A percentile compares a stretch with the other conserved stretches of the same genome.
These are phyloP conservation scores for Lepidium didymum DNA, from an alignment of 345 rosid genomes.

Conservation along the genomic window DNA sequence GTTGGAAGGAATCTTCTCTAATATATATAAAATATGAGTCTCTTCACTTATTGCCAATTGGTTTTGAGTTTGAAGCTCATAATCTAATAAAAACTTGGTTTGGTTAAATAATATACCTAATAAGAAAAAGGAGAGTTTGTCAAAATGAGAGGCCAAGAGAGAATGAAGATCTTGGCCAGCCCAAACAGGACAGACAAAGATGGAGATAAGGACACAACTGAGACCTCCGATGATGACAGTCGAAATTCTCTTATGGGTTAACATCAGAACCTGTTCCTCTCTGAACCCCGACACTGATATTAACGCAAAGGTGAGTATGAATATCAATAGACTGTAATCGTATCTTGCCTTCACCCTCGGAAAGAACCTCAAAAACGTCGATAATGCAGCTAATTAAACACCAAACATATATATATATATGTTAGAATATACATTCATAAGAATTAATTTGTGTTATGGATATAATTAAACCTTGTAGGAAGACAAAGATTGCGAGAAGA, in stretches of 20 bases:
- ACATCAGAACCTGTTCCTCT: constrained; percentile 40
- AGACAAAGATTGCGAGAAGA: constrained; percentile 59
- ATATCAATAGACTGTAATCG: constrained; percentile 67
- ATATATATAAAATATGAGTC: too few relatives aligned
- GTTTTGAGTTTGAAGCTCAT: too few relatives aligned
- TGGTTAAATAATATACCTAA: constrained; percentile 37
- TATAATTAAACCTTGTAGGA: constrained; percentile 43
- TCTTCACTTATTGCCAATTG: too few relatives aligned
- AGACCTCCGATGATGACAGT: constrained; percentile 62
- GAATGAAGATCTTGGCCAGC: constrained; percentile 60
- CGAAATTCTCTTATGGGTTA: constrained; percentile 51
- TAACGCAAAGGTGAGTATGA: constrained; percentile 68
- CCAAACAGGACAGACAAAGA: constrained; percentile 62
- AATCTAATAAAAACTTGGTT: too few relatives aligned
- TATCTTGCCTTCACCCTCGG: constrained; percentile 78
- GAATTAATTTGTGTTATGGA: neutral
- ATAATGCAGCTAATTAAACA: constrained; percentile 40
- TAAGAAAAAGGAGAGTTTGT: constrained; percentile 48
- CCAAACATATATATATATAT: too few relatives aligned
- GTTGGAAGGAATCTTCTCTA: too few relatives aligned
- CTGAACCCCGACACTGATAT: constrained; percentile 66
- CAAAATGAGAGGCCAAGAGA: constrained; percentile 44
- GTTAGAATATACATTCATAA: too few relatives aligned
- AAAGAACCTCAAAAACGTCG: constrained; percentile 66
- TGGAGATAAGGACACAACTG: constrained; percentile 36